Evolutionary conservation across 2,329 filamentous ascomycete genomes (phyloP).

Genomic region (Pezicula rhizophila): DNA sequence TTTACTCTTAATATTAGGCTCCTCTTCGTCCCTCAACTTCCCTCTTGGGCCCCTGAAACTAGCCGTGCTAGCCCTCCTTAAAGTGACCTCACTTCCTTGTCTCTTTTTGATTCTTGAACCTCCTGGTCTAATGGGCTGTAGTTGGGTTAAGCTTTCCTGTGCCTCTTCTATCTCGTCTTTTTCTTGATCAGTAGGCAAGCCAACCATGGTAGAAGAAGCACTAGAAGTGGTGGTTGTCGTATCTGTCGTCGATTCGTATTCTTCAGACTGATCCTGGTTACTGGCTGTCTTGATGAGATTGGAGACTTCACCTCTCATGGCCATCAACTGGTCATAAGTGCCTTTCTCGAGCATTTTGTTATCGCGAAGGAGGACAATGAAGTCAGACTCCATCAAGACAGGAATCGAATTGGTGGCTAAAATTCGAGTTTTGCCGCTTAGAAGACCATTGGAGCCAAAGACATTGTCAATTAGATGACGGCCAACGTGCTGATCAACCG

Average conservation of each 20-base stretch:
- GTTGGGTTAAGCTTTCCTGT: conserved; percentile 68
- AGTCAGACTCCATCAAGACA: conserved; percentile 82
- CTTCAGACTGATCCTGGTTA: conserved; percentile 41
- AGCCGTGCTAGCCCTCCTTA: conserved; percentile 85
- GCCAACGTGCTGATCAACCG: conserved; percentile 97
- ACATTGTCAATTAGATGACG: conserved; percentile 93
- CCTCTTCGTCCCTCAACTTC: conserved; percentile 79
- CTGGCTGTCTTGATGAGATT: conserved; percentile 75
- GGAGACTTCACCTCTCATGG: conserved; percentile 86
- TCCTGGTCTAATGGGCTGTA: conserved; percentile 65
- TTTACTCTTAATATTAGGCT: conserved; percentile 64
- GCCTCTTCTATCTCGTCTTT: conserved; percentile 69
- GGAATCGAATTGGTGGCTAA: conserved; percentile 93
- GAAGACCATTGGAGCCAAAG: conserved; percentile 74
- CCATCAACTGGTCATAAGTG: conserved; percentile 84
- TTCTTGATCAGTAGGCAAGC: conserved; percentile 39
- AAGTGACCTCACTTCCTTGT: conserved; percentile 67
- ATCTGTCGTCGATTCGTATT: conserved; percentile 35
- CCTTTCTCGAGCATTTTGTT: conserved; percentile 80
- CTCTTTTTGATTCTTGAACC: conserved; percentile 47
- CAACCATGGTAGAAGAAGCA: conserved; percentile 53
- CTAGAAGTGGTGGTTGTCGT: conserved; percentile 35
- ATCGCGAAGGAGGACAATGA: conserved; percentile 77
- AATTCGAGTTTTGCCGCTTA: conserved; percentile 82
- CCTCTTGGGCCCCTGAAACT: conserved; percentile 83